phyloP scores from a whole-genome alignment of 1,284 basidiomycete genomes.

The Xerocomus amazonicus region DNA sequence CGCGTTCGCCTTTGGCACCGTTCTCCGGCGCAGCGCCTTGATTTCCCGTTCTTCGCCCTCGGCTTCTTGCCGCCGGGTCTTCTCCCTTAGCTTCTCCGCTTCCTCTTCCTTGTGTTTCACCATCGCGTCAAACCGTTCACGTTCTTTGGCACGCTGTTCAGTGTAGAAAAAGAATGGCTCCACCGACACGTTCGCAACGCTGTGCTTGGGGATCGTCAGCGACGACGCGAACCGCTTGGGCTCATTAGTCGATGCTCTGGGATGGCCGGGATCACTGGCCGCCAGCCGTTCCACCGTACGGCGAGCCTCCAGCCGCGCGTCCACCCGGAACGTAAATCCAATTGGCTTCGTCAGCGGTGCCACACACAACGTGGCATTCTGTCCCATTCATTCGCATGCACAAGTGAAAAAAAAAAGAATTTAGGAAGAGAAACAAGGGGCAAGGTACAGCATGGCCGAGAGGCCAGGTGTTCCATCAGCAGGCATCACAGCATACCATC shows the following conservation, averaged over 20 bases:
- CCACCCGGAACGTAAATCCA: constrained; percentile 49
- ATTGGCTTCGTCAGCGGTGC: constrained; percentile 45
- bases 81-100: constrained; percentile 41
- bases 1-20: constrained; percentile 65
- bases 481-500: constrained; percentile 16
- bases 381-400: background rate
- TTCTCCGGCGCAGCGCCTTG: constrained; percentile 52
- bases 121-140: constrained; percentile 58
- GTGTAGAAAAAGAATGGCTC: constrained; percentile 48
- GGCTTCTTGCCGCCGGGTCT: constrained; percentile 41
- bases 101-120: constrained; percentile 55
- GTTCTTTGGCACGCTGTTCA: constrained; percentile 52
- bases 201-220: constrained; percentile 34
- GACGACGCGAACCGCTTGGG: background rate
- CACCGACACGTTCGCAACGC: constrained; percentile 35
- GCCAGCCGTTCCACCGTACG: constrained; percentile 24
- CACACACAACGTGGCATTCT: constrained; percentile 30
- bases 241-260: background rate
- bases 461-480: no score
- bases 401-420: background rate
- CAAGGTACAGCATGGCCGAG: constrained; percentile 17
- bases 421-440: constrained; percentile 5
- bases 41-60: constrained; percentile 56
- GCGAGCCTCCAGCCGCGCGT: constrained; percentile 42
- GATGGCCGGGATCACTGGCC: constrained; percentile 23